A percentile compares a stretch with the other conserved stretches of the same genome.
Conservation (phyloP, 2,329 filamentous ascomycete genomes). For the Aureobasidium melanogenum region DNA sequence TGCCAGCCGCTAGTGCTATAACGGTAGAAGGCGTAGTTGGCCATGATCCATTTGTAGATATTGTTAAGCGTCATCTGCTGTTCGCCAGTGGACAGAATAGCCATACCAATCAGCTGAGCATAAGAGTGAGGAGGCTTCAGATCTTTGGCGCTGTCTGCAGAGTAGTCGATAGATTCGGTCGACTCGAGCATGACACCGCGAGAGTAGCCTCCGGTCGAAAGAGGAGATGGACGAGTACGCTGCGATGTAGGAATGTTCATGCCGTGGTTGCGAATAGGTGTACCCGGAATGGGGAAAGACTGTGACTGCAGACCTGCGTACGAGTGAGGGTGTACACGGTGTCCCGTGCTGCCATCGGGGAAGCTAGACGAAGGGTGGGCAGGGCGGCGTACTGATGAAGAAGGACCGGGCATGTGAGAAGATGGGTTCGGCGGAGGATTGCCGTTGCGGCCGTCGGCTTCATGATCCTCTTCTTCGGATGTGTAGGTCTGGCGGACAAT, state of each 20-base stretch:
- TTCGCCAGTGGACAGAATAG: conserved; percentile 77
- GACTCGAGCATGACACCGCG: conserved; percentile 45
- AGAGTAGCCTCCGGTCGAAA: conserved; percentile 30
- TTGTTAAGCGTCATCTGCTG: conserved; percentile 84
- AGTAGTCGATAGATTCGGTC: conserved; percentile 60
- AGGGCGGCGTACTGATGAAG: conserved; percentile 11
- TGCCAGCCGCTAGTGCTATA: conserved; percentile 86
- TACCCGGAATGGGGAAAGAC: conserved; percentile 27
- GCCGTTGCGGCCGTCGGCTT: conserved; percentile 19
- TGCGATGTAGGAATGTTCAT: conserved; percentile 14
- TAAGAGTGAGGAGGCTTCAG: conserved; percentile 96
- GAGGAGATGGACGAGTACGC: conserved; percentile 37
- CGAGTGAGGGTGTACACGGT: conserved; percentile 29
- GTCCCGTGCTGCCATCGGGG: conserved; percentile 15
- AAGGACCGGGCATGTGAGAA: conserved; percentile 6
- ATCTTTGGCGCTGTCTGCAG: conserved; percentile 74
- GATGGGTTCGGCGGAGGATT: conserved; percentile 11
- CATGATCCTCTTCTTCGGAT: conserved; percentile 32
- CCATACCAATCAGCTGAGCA: conserved; percentile 92
- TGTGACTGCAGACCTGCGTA: conserved; percentile 24
- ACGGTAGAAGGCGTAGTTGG: conserved; percentile 87
- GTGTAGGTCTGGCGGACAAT: conserved; percentile 31
- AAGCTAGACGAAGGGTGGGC: conserved; percentile 14
- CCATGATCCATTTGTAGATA: conserved; percentile 90
- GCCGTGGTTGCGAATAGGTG: conserved; percentile 24